These are phyloP conservation scores for Aspergillus vadensis DNA, from an alignment of 2,329 filamentous ascomycete species.

Conservation along the genomic window DNA sequence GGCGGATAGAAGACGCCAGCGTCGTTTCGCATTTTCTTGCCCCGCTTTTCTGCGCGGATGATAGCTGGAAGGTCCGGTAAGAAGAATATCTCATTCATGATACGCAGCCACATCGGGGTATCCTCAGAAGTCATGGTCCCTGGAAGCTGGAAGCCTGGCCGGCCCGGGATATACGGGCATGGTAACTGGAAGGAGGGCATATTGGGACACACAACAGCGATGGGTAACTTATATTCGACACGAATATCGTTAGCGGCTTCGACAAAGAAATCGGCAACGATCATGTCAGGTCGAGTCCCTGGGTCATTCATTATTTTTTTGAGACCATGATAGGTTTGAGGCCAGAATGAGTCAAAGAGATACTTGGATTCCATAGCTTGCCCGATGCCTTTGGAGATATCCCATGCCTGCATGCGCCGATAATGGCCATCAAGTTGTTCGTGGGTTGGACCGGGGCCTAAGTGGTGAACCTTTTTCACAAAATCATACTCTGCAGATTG, in stretches of 20 bases:
- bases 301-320: constrained; percentile 26
- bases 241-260: constrained; percentile 48
- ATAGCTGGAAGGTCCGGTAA: constrained; percentile 34
- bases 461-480: constrained; percentile 33
- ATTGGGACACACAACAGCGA: constrained; percentile 46
- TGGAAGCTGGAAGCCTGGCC: constrained; percentile 48
- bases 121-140: constrained; percentile 42
- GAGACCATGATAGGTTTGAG: constrained; percentile 29
- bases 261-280: constrained; percentile 50
- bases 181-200: constrained; percentile 46
- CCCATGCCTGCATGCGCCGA: constrained; percentile 38
- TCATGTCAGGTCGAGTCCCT: constrained; percentile 40
- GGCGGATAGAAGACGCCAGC: constrained; percentile 36
- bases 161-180: constrained; percentile 45
- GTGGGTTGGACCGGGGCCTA: constrained; percentile 32
- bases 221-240: constrained; percentile 39
- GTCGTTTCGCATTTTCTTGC: constrained; percentile 34
- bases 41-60: constrained; percentile 26
- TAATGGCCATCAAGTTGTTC: constrained; percentile 40
- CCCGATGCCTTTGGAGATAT: constrained; percentile 30
- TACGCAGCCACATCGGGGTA: constrained; percentile 42
- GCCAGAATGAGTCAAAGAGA: constrained; percentile 44
- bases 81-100: constrained; percentile 41
- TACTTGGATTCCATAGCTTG: constrained; percentile 41
- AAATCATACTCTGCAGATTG: constrained; percentile 29